Base-by-base conservation (phyloP, 495 filamentous ascomycete genomes). In the Saxophila tyrrhenica region DNA sequence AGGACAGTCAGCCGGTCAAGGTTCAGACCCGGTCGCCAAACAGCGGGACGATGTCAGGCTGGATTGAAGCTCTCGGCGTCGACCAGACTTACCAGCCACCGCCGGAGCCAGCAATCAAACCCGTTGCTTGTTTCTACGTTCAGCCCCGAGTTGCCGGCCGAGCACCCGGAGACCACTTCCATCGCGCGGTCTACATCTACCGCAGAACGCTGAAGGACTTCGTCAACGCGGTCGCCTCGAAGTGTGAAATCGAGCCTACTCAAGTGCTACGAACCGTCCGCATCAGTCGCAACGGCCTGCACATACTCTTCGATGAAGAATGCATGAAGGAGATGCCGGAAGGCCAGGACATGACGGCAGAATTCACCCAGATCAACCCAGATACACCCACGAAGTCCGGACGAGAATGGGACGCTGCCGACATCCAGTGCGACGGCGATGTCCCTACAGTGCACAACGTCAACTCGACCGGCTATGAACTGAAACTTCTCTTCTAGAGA, bases 11-110 rank as follows among this genome's bases (percentile, higher is more conserved):
- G 41, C 73, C 78, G 3, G 68, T 73, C 11, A 78, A 75, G 49
- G 64, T 83, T 0, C 72, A 73, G 48, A 51, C 67, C 19, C 50
- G 57, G 20, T 68, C 75, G 5, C 63, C 64, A 20, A 59, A 58
- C 22, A 55, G 59, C 44, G 77, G 81, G 11, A 73, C 73, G 39
- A 65, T 84, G 53, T 79, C 81, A 23, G 84, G 86, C 0, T 96
- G 83, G 81, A 90, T 98, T 53, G 91, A 99, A 65, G 89, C 88
- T 0, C 69, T 95, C 7, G 92, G 85, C 39, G 87, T 97, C 23
- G 94, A 99, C 67, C 74, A 81, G 11, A 73, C 76, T 0, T 99
- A 99, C 64, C 78, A 83, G 51, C 85, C 92, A 29, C 91, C 92
- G 2, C 69, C 76, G 7, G 86, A 94, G 57, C 77, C 76, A 44